A percentile compares a stretch with the other conserved stretches of the same genome.
These are phyloP conservation scores for Fusarium veterinarium DNA, from an alignment of 2,329 filamentous ascomycete species.

Conservation along the genomic window DNA sequence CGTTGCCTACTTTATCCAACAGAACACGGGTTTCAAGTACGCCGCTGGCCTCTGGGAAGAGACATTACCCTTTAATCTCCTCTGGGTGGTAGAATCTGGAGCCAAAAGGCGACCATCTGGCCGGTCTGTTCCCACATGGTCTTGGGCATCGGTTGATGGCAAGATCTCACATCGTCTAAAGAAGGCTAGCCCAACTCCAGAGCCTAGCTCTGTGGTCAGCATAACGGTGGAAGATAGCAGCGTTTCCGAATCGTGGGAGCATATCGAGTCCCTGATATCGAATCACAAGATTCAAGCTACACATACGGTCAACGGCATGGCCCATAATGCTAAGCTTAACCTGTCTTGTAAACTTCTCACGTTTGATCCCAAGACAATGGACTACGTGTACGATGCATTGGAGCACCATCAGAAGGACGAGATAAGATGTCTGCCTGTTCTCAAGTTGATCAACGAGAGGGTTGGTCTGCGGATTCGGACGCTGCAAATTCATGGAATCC, in stretches of 20 bases:
- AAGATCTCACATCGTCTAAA: not conserved
- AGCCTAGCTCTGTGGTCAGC: rapidly evolving
- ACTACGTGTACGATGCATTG: not conserved
- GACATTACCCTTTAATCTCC: not conserved
- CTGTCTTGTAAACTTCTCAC: not conserved
- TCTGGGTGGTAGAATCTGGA: not conserved
- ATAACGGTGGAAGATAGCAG: rapidly evolving
- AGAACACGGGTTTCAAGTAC: rapidly evolving
- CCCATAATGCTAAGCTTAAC: not conserved
- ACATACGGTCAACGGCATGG: not conserved
- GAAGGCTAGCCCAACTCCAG: rapidly evolving
- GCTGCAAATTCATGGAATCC: not conserved
- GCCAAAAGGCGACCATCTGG: not conserved
- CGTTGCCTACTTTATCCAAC: not conserved
- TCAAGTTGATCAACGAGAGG: not conserved
- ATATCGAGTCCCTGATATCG: rapidly evolving
- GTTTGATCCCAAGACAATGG: no score
- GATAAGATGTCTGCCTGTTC: not conserved
- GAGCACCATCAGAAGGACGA: rapidly evolving
- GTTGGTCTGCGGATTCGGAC: rapidly evolving
- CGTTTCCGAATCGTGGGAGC: rapidly evolving
- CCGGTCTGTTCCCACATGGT: not conserved
- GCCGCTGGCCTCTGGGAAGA: not conserved
- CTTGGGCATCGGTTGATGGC: not conserved
- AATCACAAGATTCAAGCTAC: not conserved